phyloP scores from a whole-genome alignment of 305 asterid species.

The Fraxinus paxiana region DNA sequence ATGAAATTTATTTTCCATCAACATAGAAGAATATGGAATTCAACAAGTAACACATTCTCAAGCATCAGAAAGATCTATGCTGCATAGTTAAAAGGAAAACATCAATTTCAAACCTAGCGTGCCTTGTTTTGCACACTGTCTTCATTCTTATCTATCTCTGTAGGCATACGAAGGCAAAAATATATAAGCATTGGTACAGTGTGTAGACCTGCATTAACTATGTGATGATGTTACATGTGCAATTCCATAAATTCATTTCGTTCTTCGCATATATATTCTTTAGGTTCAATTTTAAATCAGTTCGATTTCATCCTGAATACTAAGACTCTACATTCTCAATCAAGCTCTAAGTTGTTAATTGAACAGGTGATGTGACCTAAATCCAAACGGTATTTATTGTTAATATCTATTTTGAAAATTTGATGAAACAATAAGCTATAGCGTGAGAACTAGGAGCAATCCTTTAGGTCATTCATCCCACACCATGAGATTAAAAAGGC shows the following conservation, averaged over 20 bases:
- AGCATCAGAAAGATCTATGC: not conserved
- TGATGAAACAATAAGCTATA: not conserved
- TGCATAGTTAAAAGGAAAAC: not conserved
- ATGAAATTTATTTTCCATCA: conserved; percentile 5
- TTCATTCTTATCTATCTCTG: not conserved
- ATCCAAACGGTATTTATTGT: not conserved
- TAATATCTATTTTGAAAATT: not conserved
- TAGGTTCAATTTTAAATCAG: not conserved
- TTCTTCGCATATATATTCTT: not conserved
- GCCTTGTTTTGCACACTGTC: not conserved
- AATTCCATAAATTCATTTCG: not conserved
- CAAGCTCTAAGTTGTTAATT: conserved; percentile 9
- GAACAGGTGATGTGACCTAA: not conserved
- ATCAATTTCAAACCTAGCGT: not conserved
- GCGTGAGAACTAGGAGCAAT: not conserved
- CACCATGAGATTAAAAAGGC: not conserved
- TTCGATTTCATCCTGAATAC: not conserved
- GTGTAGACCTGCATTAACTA: not conserved
- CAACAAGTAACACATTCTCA: conserved; percentile 3
- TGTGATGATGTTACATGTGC: not conserved
- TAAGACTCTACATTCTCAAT: not conserved
- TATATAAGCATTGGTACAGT: not conserved
- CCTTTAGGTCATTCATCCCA: not conserved
- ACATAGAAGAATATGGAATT: not conserved
- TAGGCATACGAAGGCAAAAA: not conserved